Evolutionary conservation across 768 basidiomycete species (phyloP).

Genomic region (Hypholoma fasciculare): DNA sequence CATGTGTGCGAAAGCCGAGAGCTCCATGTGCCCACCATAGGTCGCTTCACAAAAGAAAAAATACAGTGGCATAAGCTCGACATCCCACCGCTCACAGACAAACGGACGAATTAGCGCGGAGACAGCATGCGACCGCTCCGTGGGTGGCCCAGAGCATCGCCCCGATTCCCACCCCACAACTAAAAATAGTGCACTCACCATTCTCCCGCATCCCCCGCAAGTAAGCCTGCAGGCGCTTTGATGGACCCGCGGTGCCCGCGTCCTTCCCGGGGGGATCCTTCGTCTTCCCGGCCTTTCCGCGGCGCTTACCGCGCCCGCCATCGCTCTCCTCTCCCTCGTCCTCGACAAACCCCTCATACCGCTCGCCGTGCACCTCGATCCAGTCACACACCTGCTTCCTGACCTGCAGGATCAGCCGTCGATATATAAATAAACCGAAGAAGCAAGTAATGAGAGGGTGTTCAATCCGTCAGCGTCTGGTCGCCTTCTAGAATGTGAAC

Average conservation of each 20-base stretch:
- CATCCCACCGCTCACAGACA: no score
- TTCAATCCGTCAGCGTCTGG: no score
- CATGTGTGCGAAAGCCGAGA: conserved; percentile 90
- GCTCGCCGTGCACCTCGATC: conserved; percentile 65
- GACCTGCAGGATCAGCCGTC: conserved; percentile 32
- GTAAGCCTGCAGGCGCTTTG: conserved; percentile 40
- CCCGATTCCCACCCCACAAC: background rate
- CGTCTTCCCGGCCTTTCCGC: conserved; percentile 61
- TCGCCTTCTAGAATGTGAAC: background rate
- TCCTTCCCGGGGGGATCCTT: conserved; percentile 42
- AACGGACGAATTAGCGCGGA: no score
- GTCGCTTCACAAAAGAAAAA: conserved; percentile 49
- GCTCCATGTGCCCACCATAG: conserved; percentile 91
- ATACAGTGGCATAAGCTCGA: conserved; percentile 1
- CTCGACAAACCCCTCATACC: conserved; percentile 88
- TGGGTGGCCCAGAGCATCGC: no score
- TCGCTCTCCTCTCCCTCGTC: conserved; percentile 74
- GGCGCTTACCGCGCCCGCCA: conserved; percentile 61
- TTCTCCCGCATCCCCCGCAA: conserved; percentile 77
- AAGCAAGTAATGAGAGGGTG: no score
- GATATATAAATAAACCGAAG: background rate
- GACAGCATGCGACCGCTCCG: no score
- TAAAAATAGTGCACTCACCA: conserved; percentile 43
- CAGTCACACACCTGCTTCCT: conserved; percentile 81
- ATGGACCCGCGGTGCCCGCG: conserved; percentile 49